Percentiles rank a stretch among this genome's conserved stretches.
Evolutionary conservation across 1,139 yeast genomes (phyloP).

Genomic region (Casaregolazyma suthepensis): DNA sequence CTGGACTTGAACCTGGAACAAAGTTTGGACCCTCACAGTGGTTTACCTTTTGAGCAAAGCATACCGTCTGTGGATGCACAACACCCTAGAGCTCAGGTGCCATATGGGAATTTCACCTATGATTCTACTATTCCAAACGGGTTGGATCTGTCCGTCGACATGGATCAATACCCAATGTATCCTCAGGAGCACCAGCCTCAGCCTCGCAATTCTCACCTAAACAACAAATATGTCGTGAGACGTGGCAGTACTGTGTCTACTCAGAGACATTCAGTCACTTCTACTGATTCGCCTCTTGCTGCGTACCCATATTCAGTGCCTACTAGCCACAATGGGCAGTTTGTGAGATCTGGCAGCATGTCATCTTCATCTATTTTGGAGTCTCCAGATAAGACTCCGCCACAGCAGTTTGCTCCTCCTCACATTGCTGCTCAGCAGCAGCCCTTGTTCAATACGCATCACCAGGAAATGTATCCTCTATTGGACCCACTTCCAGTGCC

Average conservation of each 20-base stretch:
- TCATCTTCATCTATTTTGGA: slow-evolving; percentile 5
- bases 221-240: slow-evolving; percentile 12
- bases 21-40: neutral
- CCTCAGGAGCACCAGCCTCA: neutral
- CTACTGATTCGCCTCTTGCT: neutral
- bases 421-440: slow-evolving; percentile 11
- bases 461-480: slow-evolving; percentile 2
- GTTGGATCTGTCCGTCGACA: neutral
- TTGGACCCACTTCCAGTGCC: slow-evolving; percentile 1
- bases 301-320: slow-evolving; percentile 4
- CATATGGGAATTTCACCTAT: neutral
- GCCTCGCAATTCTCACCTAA: neutral
- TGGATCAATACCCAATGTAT: neutral
- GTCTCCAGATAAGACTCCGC: slow-evolving; percentile 3
- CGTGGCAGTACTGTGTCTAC: slow-evolving; percentile 8
- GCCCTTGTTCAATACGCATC: neutral
- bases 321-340: neutral
- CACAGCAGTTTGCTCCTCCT: slow-evolving; percentile 7
- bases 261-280: neutral
- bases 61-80: neutral
- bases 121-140: neutral
- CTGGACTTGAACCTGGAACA: neutral
- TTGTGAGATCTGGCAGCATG: slow-evolving; percentile 7
- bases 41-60: neutral
- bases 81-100: neutral